These are phyloP conservation scores for Pycnococcus provasolii DNA, from an alignment of 139 green algal species.

Conservation along the genomic window DNA sequence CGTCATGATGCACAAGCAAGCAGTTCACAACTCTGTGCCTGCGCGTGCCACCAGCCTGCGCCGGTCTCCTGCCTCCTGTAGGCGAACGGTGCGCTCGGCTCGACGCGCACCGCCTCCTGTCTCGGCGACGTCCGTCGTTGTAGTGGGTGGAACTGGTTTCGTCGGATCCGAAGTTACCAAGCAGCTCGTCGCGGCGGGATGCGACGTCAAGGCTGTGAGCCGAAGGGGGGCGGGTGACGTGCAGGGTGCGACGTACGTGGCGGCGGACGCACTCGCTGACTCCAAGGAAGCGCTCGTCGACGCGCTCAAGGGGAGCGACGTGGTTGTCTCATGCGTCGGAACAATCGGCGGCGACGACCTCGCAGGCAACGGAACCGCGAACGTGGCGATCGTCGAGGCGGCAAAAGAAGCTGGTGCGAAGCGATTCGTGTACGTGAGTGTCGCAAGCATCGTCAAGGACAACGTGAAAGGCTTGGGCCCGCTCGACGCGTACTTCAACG, in stretches of 20 bases:
- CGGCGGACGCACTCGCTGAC: background rate
- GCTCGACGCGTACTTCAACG: constrained; percentile 15
- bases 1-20: too few relatives aligned
- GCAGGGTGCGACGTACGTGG: background rate
- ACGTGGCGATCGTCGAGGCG: background rate
- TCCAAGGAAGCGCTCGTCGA: background rate
- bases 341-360: background rate
- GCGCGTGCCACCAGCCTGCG: too few relatives aligned
- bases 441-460: constrained; percentile 16
- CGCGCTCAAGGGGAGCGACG: constrained; percentile 4
- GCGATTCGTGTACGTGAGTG: constrained; percentile 21
- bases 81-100: too few relatives aligned
- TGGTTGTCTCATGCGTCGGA: constrained; percentile 12
- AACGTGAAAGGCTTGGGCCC: background rate
- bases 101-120: too few relatives aligned
- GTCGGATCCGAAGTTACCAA: background rate
- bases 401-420: constrained; percentile 2
- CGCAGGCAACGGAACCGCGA: constrained; percentile 2
- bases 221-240: background rate
- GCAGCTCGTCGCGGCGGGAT: background rate
- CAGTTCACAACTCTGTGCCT: too few relatives aligned
- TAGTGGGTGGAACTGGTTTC: constrained; percentile 11
- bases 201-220: background rate
- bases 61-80: too few relatives aligned
- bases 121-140: background rate